Percentiles rank a stretch among this genome's conserved stretches.
Conservation (phyloP, 345 rosid genomes). For the Eucalyptus caleyi region DNA sequence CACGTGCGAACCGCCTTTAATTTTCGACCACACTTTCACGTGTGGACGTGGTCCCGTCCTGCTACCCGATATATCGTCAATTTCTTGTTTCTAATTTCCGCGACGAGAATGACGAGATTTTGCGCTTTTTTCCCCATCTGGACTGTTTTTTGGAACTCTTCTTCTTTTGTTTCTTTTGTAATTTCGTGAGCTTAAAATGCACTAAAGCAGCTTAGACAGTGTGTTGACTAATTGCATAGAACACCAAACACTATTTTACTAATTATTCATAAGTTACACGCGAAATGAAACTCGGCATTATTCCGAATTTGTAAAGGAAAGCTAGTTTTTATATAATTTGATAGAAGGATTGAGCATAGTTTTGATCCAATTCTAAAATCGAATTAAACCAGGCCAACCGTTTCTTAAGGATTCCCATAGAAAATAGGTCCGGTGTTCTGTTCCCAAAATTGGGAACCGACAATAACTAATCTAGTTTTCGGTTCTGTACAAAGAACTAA, state of each 20-base stretch:
- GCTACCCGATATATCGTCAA: neutral
- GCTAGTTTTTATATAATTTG: neutral
- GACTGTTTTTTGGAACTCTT: neutral
- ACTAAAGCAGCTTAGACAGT: neutral
- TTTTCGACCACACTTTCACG: neutral
- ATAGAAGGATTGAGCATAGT: fast-evolving
- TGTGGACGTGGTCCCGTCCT: neutral
- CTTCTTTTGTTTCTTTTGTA: neutral
- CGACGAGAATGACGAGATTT: neutral
- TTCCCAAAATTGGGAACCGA: neutral
- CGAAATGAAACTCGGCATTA: neutral
- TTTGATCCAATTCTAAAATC: fast-evolving
- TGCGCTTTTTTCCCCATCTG: neutral
- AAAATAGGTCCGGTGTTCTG: fast-evolving
- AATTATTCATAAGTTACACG: neutral
- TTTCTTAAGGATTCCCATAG: fast-evolving
- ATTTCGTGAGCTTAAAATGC: neutral
- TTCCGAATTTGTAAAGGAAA: neutral
- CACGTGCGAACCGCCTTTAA: neutral
- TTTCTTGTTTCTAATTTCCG: neutral
- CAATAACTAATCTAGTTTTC: no score
- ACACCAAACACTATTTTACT: neutral
- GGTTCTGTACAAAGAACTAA: fast-evolving
- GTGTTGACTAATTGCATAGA: neutral
- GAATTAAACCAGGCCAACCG: fast-evolving